A percentile compares a stretch with the other conserved stretches of the same genome.
Conservation (phyloP, 176 grass and related monocot genomes). For the Ensete ventricosum region DNA sequence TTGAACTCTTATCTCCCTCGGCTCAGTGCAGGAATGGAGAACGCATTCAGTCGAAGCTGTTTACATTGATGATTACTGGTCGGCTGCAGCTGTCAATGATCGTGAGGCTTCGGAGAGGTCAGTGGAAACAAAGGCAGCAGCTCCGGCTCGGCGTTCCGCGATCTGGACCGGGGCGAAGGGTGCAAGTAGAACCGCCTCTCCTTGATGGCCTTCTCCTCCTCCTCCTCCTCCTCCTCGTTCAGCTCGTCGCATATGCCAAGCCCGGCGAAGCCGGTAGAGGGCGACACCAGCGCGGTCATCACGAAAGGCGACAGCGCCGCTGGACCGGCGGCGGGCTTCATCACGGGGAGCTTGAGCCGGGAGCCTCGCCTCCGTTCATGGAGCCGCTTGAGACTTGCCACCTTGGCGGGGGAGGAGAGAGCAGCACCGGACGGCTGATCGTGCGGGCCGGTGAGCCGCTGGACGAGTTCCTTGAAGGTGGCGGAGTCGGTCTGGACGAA, state of each 20-base stretch:
- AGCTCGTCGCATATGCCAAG: slow-evolving; percentile 13
- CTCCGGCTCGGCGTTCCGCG: neutral
- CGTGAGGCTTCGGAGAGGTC: neutral
- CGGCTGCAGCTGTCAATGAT: neutral
- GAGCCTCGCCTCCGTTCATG: slow-evolving; percentile 5
- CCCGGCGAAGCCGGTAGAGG: slow-evolving; percentile 16
- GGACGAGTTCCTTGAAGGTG: slow-evolving; percentile 50
- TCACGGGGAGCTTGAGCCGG: slow-evolving; percentile 31
- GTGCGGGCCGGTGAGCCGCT: slow-evolving; percentile 38
- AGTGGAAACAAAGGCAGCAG: slow-evolving; percentile 8
- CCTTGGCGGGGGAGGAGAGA: neutral
- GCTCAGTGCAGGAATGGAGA: too few relatives aligned
- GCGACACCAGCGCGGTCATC: neutral
- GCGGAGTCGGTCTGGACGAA: slow-evolving; percentile 36
- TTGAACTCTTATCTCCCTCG: too few relatives aligned
- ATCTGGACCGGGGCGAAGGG: slow-evolving; percentile 4
- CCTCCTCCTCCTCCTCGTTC: slow-evolving; percentile 17
- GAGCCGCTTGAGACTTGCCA: slow-evolving; percentile 25
- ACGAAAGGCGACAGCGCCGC: neutral
- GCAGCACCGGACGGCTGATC: neutral
- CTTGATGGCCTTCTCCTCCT: slow-evolving; percentile 41
- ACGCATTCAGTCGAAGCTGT: too few relatives aligned
- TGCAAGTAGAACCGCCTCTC: slow-evolving; percentile 52
- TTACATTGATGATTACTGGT: too few relatives aligned
- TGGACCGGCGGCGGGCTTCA: slow-evolving; percentile 11